phyloP scores from a whole-genome alignment of 139 green algal species.

The Marvania coccoides region DNA sequence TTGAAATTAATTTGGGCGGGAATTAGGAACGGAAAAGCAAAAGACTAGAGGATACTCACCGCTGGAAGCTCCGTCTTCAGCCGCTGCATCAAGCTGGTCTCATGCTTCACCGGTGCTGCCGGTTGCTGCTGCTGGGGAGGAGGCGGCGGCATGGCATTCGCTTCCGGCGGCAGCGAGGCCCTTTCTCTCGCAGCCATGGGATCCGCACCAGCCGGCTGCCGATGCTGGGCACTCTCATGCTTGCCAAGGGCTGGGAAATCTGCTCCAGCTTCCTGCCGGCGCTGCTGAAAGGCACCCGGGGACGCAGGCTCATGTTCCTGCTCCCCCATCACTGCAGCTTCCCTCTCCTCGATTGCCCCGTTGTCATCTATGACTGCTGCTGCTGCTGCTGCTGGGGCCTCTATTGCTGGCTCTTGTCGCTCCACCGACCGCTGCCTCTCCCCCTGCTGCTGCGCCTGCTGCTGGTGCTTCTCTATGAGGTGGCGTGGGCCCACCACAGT shows the following conservation, averaged over 20 bases:
- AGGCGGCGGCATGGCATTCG: no score
- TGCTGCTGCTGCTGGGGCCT: background rate
- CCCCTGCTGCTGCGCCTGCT: slow-evolving; percentile 16
- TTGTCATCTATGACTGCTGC: background rate
- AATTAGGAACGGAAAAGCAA: no score
- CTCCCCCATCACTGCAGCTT: no score
- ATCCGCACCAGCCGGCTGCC: no score
- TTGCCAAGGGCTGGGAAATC: no score
- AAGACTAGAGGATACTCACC: slow-evolving; percentile 18
- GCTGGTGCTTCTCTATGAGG: slow-evolving; percentile 29
- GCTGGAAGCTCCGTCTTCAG: background rate
- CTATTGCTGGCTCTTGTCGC: background rate
- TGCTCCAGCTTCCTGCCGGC: background rate
- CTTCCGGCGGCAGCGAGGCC: background rate
- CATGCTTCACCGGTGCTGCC: background rate
- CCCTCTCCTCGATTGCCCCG: no score
- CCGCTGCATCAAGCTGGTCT: background rate
- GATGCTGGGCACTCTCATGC: no score
- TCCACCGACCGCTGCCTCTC: background rate
- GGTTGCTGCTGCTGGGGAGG: background rate
- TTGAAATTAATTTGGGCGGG: no score
- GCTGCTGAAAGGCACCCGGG: slow-evolving; percentile 3
- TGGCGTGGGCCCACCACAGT: slow-evolving; percentile 18
- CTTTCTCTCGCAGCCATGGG: background rate
- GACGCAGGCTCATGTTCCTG: no score